phyloP scores from a whole-genome alignment of 164 flowering plant species.

The Cinnamomum chago region DNA sequence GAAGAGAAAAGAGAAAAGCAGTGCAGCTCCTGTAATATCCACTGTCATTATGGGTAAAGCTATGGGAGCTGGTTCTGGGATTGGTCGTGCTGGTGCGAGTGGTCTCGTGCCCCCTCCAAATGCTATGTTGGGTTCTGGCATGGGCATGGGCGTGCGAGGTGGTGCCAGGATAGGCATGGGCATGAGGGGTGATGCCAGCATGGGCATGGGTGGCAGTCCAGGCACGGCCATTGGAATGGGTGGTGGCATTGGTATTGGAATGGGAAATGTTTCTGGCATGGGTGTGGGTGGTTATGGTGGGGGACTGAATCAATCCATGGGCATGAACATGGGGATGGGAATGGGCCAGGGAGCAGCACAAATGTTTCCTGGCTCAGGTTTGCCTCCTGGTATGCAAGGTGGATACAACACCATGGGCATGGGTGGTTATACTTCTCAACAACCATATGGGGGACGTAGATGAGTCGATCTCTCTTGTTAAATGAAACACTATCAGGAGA shows the following conservation, averaged over 20 bases:
- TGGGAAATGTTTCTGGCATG: no score
- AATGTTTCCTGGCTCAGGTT: slow-evolving; percentile 4
- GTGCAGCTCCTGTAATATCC: slow-evolving; percentile 48
- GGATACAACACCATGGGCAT: slow-evolving; percentile 62
- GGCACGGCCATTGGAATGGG: slow-evolving; percentile 19
- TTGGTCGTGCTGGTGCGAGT: slow-evolving; percentile 84
- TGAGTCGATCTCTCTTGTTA: slow-evolving; percentile 16
- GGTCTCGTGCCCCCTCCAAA: slow-evolving; percentile 53
- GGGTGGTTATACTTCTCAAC: slow-evolving; percentile 61
- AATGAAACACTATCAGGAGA: not conserved
- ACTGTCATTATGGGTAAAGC: slow-evolving; percentile 86
- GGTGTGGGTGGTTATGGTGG: not conserved
- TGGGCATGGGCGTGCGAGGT: slow-evolving; percentile 32
- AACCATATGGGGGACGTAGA: slow-evolving; percentile 69
- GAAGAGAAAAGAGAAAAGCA: slow-evolving; percentile 53
- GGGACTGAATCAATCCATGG: slow-evolving; percentile 22
- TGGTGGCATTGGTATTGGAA: slow-evolving; percentile 25
- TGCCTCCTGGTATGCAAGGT: slow-evolving; percentile 47
- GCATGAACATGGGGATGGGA: slow-evolving; percentile 26
- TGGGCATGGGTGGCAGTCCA: not conserved
- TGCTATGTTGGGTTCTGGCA: slow-evolving; percentile 46
- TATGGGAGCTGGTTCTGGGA: slow-evolving; percentile 95
- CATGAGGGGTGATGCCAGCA: not conserved
- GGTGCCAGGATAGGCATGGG: slow-evolving; percentile 10
- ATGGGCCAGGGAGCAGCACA: slow-evolving; percentile 8